phyloP scores from a whole-genome alignment of 192 early-diverging fungal genomes.

The Dissophora globulifera region DNA sequence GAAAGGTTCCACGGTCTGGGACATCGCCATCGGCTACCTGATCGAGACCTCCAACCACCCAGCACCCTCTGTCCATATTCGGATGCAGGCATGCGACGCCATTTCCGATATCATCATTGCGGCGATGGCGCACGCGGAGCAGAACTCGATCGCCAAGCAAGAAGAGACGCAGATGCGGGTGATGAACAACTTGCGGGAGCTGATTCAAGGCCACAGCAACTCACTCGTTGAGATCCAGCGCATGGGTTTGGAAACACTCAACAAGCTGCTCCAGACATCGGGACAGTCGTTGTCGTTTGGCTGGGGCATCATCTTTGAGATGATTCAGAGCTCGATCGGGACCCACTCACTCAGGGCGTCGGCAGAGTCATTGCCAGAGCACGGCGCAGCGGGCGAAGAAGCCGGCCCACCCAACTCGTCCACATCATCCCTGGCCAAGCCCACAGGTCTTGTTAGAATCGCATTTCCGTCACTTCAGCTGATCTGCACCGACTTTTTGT shows the following conservation, averaged over 20 bases:
- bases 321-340: conserved; percentile 70
- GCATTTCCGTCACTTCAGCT: conserved; percentile 95
- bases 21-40: conserved; percentile 75
- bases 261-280: conserved; percentile 89
- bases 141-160: conserved; percentile 67
- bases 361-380: conserved; percentile 9
- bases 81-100: conserved; percentile 80
- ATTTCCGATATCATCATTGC: conserved; percentile 80
- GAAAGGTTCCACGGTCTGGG: conserved; percentile 62
- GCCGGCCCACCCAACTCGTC: neutral
- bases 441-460: conserved; percentile 69
- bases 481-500: conserved; percentile 94
- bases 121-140: conserved; percentile 73
- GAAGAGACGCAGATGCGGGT: conserved; percentile 77
- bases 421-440: conserved; percentile 18
- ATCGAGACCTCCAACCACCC: conserved; percentile 80
- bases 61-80: conserved; percentile 58
- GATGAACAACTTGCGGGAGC: conserved; percentile 66
- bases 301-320: conserved; percentile 93
- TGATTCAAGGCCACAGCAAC: conserved; percentile 59
- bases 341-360: neutral
- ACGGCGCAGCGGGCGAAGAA: neutral
- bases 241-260: conserved; percentile 87
- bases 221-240: conserved; percentile 79
- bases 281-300: conserved; percentile 87